Base-by-base conservation (phyloP, 1,284 basidiomycete species). In the Erythrobasidium hasegawianum region DNA sequence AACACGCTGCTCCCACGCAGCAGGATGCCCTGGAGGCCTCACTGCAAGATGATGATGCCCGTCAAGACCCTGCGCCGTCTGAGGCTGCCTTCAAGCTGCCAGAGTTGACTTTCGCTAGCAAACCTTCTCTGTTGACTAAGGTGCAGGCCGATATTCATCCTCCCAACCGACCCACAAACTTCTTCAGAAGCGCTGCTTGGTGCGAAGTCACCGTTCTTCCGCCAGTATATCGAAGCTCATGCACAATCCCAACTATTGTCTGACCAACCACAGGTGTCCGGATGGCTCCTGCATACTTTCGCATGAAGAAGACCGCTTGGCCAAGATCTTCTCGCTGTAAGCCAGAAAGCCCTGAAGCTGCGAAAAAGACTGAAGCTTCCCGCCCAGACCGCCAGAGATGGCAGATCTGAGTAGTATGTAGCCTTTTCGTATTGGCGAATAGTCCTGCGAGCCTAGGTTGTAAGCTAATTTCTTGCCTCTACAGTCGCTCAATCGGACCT, bases 161-260 rank as follows among this genome's bases (percentile, higher is more conserved):
- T 33, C 33, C 33, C 11, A 33, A 33, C 8, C 62, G 55, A 14
- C 33, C 55, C 24, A 27, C 29, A 45, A 67, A 67, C 50, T 67
- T 67, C 27, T 67, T 47, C 47, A 59, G 64, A 49, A 55, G 29
- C 52, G 64, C 64, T 43, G 60, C 59, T 22, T 67, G 64, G 64
- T 67, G 20, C 29, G 58, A 39, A 24, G 14, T 26, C 49, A 20
- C 14, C 39, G 55, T 16, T 18, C 33, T 43, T 29, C n/a, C n/a
- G n/a, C n/a, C n/a, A n/a, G n/a, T n/a, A n/a, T n/a, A n/a, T n/a
- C n/a, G n/a, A n/a, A n/a, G n/a, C n/a, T n/a, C n/a, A n/a, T n/a
- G n/a, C n/a, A n/a, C n/a, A n/a, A n/a, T n/a, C n/a, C n/a, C n/a
- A n/a, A n/a, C n/a, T n/a, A n/a, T n/a, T n/a, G n/a, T 9, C 10